These are phyloP conservation scores for Colletotrichum zoysiae DNA, from an alignment of 2,329 filamentous ascomycete genomes.

Conservation along the genomic window DNA sequence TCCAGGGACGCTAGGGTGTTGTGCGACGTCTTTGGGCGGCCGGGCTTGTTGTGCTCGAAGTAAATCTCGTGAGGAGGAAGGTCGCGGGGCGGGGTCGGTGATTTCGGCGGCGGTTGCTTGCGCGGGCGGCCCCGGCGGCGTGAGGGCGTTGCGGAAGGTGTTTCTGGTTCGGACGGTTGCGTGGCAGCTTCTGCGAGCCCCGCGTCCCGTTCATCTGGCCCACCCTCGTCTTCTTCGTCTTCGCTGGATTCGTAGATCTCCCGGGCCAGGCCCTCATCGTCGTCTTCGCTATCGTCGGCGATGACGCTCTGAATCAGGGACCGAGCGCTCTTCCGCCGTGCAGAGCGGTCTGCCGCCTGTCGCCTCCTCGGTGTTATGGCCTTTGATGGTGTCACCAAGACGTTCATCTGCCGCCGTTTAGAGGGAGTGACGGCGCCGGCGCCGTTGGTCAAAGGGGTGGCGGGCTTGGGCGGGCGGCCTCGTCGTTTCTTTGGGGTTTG, in stretches of 20 bases:
- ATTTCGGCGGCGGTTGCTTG: conserved; percentile 61
- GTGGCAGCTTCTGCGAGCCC: conserved; percentile 48
- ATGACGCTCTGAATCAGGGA: conserved; percentile 80
- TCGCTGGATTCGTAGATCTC: conserved; percentile 74
- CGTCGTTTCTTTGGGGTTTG: conserved; percentile 52
- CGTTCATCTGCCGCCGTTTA: conserved; percentile 48
- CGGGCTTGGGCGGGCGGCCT: conserved; percentile 52
- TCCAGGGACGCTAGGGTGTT: conserved; percentile 82
- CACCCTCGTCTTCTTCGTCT: conserved; percentile 54
- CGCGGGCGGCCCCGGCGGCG: conserved; percentile 53
- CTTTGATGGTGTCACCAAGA: conserved; percentile 56
- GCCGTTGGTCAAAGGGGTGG: conserved; percentile 44
- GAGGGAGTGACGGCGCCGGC: conserved; percentile 54
- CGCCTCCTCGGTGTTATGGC: conserved; percentile 71
- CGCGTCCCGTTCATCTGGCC: conserved; percentile 44
- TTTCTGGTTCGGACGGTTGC: conserved; percentile 49
- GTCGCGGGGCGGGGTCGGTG: conserved; percentile 83
- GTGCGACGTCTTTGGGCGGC: conserved; percentile 85
- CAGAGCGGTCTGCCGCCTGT: conserved; percentile 84
- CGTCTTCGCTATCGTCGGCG: conserved; percentile 76
- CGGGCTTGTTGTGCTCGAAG: conserved; percentile 91
- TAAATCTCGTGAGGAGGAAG: conserved; percentile 91
- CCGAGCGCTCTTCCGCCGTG: conserved; percentile 85
- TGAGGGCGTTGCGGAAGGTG: conserved; percentile 64
- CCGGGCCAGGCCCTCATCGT: conserved; percentile 72